A percentile compares a stretch with the other conserved stretches of the same genome.
phyloP scores from a whole-genome alignment of 208 protist genomes.

The Trypanosoma conorhini region DNA sequence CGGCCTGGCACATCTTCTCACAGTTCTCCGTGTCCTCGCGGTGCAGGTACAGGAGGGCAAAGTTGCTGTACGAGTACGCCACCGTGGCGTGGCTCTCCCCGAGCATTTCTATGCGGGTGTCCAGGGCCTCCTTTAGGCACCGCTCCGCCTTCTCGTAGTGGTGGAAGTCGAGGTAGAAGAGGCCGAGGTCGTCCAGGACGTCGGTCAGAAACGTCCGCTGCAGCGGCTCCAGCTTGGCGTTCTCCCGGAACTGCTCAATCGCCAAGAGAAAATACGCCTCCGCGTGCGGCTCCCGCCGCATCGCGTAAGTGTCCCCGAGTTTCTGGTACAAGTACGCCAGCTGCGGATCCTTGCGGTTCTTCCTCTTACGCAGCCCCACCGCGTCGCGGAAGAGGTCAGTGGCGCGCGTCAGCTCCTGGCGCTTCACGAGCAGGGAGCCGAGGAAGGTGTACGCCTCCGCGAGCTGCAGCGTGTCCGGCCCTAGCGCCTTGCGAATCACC shows the following conservation, averaged over 20 bases:
- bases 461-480: slow-evolving; percentile 60
- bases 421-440: slow-evolving; percentile 65
- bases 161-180: slow-evolving; percentile 89
- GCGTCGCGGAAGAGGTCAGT: slow-evolving; percentile 71
- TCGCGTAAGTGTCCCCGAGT: slow-evolving; percentile 81
- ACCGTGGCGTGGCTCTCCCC: slow-evolving; percentile 87
- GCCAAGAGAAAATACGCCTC: slow-evolving; percentile 88
- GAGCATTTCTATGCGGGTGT: slow-evolving; percentile 86
- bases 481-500: slow-evolving; percentile 64
- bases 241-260: slow-evolving; percentile 79
- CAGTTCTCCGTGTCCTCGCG: slow-evolving; percentile 67
- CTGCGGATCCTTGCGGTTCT: slow-evolving; percentile 71
- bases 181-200: slow-evolving; percentile 86
- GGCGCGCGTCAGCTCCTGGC: slow-evolving; percentile 60
- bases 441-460: slow-evolving; percentile 83
- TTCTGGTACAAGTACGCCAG: slow-evolving; percentile 89
- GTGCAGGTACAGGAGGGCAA: slow-evolving; percentile 78
- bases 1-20: slow-evolving; percentile 71
- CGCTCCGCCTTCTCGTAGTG: slow-evolving; percentile 89
- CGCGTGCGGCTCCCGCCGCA: slow-evolving; percentile 76
- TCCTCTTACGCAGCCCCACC: slow-evolving; percentile 69
- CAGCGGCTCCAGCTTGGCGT: slow-evolving; percentile 70
- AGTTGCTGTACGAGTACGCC: slow-evolving; percentile 92
- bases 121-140: slow-evolving; percentile 86
- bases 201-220: slow-evolving; percentile 90